Evolutionary conservation across 2,329 filamentous ascomycete species (phyloP), one percentile per base, ranked within the genome.

Genomic region (Fusarium sp.): DNA sequence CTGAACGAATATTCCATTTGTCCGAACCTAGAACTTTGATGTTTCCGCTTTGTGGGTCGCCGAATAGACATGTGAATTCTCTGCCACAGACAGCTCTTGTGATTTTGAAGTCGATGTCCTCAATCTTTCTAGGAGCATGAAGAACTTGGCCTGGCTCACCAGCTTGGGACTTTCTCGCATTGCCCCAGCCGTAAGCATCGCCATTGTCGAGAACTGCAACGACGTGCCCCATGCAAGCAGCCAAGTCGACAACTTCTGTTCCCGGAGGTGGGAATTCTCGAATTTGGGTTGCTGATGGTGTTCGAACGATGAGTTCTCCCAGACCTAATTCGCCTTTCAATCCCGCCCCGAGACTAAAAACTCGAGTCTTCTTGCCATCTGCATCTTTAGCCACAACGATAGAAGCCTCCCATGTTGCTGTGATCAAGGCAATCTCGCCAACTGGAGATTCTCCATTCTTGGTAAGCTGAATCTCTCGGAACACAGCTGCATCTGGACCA

Each of bases 141-240:
- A 92, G 80, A 35, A 91, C 80, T 11, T 83, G 85, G 35, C 84
- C 83, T 1, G 88, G 87, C 47, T 85, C 82, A 2, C 95, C 95
- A 2, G 97, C 84, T 80, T 99, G 96, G 0, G 94, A 94, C 79
- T 98, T 96, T 30, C 94, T 89, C 20, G 93, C 92, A 77, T 91
- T 94, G 0, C 96, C 96, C 96, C 96, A 98, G 6, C 94, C 95
- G 80, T 93, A 97, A 4, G 92, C 91, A 22, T 93, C 87, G 1
- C 95, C 96, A 79, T 93, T 92, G 48, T 88, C 88, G 8, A 97
- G 83, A 1, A 98, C 88, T 4, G 85, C 90, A 22, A 97, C 89
- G 0, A 91, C 90, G 79, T 99, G 96, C 28, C 90, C 90, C 86
- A 97, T 93, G 38, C 93, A 90, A 17, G 93, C 92, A 5, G 91